Evolutionary conservation across 148 eudicot genomes (phyloP).

Genomic region (Rhododendron ovatum): DNA sequence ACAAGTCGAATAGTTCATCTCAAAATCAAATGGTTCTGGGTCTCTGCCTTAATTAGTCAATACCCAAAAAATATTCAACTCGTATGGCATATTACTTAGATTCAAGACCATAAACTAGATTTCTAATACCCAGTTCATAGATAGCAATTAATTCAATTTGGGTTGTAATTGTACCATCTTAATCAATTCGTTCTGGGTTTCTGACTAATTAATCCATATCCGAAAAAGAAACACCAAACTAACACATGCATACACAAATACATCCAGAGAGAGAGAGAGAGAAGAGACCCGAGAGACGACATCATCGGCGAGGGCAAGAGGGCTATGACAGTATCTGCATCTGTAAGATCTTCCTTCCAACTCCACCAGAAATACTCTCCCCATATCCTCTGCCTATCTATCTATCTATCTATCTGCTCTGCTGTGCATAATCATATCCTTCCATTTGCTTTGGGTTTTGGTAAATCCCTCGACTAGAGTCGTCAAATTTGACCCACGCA

Average conservation of each 20-base stretch:
- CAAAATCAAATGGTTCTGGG: background rate
- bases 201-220: background rate
- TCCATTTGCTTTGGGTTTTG: background rate
- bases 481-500: background rate
- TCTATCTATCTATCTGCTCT: background rate
- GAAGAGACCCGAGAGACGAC: constrained; percentile 35
- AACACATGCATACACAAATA: background rate
- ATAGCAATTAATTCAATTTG: background rate
- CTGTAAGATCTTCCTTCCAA: constrained; percentile 42
- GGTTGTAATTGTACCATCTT: background rate
- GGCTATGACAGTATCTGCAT: constrained; percentile 39
- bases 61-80: background rate
- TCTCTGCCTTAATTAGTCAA: background rate
- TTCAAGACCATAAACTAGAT: background rate
- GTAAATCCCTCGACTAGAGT: background rate
- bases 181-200: constrained; percentile 2
- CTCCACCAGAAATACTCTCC: constrained; percentile 45
- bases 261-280: background rate
- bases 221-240: background rate
- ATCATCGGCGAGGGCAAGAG: constrained; percentile 40
- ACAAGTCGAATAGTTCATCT: background rate
- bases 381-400: constrained; percentile 24
- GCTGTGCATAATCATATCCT: background rate
- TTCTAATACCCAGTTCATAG: background rate
- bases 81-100: background rate